Evolutionary conservation across 306 rosid species (phyloP), one percentile per base, ranked within the genome.

Genomic region (Vigna radiata): DNA sequence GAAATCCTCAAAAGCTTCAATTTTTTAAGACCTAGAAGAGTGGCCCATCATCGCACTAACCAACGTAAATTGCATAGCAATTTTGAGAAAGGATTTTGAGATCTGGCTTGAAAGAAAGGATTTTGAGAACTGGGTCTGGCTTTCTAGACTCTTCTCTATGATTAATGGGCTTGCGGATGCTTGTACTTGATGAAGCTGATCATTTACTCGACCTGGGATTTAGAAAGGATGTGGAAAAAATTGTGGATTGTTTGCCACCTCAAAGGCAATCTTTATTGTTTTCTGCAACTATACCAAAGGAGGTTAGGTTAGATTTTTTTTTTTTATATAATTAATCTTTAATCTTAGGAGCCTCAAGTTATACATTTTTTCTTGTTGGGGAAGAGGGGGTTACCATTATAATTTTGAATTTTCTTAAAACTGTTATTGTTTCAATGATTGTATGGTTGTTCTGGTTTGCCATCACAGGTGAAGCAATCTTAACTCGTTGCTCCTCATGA

Each of bases 191-290:
- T 76, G 97, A 95, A 92, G 97, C 91, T 63, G 96, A 92, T 83
- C 92, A 80, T 85, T 89, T 95, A 44, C 77, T 95, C 75, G 97
- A 95, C 87, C 83, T 95, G 69, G 98, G 98, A 47, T 95, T 95
- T 81, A 90, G 98, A 64, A 92, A 88, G 82, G 97, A 91, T 81
- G 68, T 95, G 31, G 98, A 95, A 87, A 95, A 88, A 80, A 88
- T 95, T 63, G 91, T 90, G 83, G 98, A 95, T 83, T 95, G 98
- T 82, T 85, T 95, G 78, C 98, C 98, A 44, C 97, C 93, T 70
- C 85, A 53, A 73, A 86, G 97, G 81, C 98, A 92, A 78, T 90
- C 97, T 49, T 81, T 95, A 79, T 69, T 92, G 68, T 92, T 92
- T 80, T 89, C 98, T 77, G 92, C 97, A 60, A 95, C 98, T 64